These are phyloP conservation scores for Strigomonas culicis DNA, from an alignment of 208 protist genomes.

Conservation along the genomic window DNA sequence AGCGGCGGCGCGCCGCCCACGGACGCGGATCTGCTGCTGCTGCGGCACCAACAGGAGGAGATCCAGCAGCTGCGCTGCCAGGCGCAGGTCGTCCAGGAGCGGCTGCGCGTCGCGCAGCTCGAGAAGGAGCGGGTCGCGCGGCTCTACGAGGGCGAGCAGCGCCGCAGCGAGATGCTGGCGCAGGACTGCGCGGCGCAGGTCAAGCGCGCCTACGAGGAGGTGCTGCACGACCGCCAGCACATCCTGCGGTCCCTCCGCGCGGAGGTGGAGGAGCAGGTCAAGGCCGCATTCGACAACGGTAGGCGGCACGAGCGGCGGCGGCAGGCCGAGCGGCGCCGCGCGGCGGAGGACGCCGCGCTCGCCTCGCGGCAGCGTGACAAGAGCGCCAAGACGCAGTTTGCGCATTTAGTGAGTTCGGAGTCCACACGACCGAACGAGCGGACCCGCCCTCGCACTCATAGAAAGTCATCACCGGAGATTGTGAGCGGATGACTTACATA, in stretches of 20 bases:
- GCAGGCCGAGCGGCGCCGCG: slow-evolving; percentile 11
- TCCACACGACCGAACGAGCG: neutral
- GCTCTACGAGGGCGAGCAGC: slow-evolving; percentile 60
- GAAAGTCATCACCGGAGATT: neutral
- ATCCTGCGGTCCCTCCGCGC: slow-evolving; percentile 52
- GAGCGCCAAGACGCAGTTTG: neutral
- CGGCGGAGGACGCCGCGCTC: neutral
- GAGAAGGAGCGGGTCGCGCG: slow-evolving; percentile 42
- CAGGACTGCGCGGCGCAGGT: slow-evolving; percentile 63
- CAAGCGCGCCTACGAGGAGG: slow-evolving; percentile 62
- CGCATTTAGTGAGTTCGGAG: neutral
- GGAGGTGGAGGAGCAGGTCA: slow-evolving; percentile 76
- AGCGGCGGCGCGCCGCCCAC: slow-evolving; percentile 30
- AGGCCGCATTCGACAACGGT: slow-evolving; percentile 68
- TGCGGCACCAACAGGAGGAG: slow-evolving; percentile 51
- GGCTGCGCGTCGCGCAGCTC: slow-evolving; percentile 35
- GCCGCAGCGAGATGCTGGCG: slow-evolving; percentile 53
- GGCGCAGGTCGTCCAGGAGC: slow-evolving; percentile 40
- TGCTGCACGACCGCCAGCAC: slow-evolving; percentile 62
- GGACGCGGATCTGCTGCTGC: slow-evolving; percentile 50
- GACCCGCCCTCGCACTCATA: neutral
- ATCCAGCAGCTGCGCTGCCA: slow-evolving; percentile 28
- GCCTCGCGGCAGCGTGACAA: neutral
- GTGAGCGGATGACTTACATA: neutral
- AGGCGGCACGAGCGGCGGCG: slow-evolving; percentile 40